Conservation (phyloP, 1,284 basidiomycete species). For the Garcileccinum viscosum region DNA sequence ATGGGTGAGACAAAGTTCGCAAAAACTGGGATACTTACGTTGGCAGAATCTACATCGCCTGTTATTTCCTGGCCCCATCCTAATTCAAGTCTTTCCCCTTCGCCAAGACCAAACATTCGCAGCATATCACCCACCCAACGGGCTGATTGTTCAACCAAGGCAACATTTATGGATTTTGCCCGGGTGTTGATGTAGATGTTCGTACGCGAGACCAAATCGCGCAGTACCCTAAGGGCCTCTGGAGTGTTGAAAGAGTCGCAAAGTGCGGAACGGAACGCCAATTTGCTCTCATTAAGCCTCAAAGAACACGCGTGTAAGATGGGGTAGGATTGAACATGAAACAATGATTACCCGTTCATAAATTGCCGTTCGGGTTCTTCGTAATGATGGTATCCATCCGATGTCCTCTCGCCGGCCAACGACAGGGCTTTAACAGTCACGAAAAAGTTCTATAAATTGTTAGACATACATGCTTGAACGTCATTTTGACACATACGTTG, state of each 20-base stretch:
- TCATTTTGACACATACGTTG: slow-evolving; percentile 64
- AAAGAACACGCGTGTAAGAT: slow-evolving; percentile 15
- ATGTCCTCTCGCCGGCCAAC: slow-evolving; percentile 51
- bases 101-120: slow-evolving; percentile 93
- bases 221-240: slow-evolving; percentile 76
- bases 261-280: slow-evolving; percentile 85
- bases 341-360: slow-evolving; percentile 57
- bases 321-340: slow-evolving; percentile 20
- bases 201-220: slow-evolving; percentile 86
- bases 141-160: slow-evolving; percentile 76
- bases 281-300: slow-evolving; percentile 80
- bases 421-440: slow-evolving; percentile 85
- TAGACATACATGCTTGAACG: slow-evolving; percentile 6
- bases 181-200: slow-evolving; percentile 87
- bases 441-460: slow-evolving; percentile 89
- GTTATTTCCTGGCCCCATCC: slow-evolving; percentile 73
- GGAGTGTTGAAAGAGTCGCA: slow-evolving; percentile 99
- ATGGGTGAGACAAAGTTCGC: slow-evolving; percentile 4
- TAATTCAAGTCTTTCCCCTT: slow-evolving; percentile 70
- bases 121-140: slow-evolving; percentile 91
- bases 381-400: slow-evolving; percentile 69
- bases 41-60: slow-evolving; percentile 48
- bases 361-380: slow-evolving; percentile 72
- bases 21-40: slow-evolving; percentile 56
- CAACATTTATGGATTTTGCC: slow-evolving; percentile 69